Evolutionary conservation across 148 eudicot genomes (phyloP).

Genomic region (Amaranthus hypochondriacus): DNA sequence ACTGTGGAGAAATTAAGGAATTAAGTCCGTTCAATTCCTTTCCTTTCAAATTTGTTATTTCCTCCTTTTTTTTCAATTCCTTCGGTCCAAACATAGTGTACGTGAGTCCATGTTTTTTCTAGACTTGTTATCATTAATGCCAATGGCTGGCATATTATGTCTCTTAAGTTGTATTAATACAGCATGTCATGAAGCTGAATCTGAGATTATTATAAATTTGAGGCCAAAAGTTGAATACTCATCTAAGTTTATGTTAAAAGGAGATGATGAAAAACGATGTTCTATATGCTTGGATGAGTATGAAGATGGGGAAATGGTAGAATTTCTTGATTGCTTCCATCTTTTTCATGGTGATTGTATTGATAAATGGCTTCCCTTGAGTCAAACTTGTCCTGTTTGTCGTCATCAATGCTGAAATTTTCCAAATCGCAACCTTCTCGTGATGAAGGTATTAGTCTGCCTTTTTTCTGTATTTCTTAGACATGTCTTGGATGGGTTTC

Average conservation of each 20-base stretch:
- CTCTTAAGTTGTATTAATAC: constrained; percentile 16
- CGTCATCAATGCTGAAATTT: constrained; percentile 15
- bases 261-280: constrained; percentile 25
- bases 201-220: neutral
- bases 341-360: constrained; percentile 55
- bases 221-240: constrained; percentile 22
- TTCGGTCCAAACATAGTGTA: neutral
- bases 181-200: constrained; percentile 11
- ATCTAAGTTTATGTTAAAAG: constrained; percentile 19
- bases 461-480: too few relatives aligned
- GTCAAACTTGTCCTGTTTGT: constrained; percentile 54
- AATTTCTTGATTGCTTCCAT: constrained; percentile 32
- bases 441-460: too few relatives aligned
- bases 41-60: neutral
- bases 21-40: too few relatives aligned
- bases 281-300: constrained; percentile 28
- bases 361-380: constrained; percentile 51
- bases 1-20: too few relatives aligned
- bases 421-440: too few relatives aligned
- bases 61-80: neutral
- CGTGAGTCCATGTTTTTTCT: constrained; percentile 13
- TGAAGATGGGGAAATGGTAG: constrained; percentile 32
- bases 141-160: constrained; percentile 27
- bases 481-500: too few relatives aligned
- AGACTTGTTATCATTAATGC: constrained; percentile 17